These are phyloP conservation scores for Xeromyces bisporus DNA, from an alignment of 495 filamentous ascomycete species.

Conservation along the genomic window DNA sequence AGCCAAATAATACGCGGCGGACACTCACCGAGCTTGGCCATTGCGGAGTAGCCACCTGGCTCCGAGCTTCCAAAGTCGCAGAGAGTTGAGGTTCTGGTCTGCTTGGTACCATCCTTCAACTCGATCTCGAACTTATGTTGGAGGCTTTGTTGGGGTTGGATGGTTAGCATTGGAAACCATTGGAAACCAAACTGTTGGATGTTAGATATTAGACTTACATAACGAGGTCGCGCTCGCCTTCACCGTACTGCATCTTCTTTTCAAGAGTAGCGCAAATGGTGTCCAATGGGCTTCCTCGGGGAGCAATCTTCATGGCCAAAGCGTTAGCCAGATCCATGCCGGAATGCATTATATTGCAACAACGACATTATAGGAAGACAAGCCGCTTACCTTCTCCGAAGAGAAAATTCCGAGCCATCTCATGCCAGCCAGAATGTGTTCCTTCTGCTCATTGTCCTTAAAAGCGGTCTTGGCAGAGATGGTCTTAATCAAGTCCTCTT, in stretches of 20 bases:
- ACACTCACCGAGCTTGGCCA: too few relatives aligned
- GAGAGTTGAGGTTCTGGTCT: conserved; percentile 67
- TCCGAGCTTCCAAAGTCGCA: conserved; percentile 76
- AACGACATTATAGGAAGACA: too few relatives aligned
- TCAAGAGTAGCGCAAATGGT: conserved; percentile 82
- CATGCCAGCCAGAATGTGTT: conserved; percentile 59
- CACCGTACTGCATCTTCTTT: conserved; percentile 77
- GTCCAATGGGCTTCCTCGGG: conserved; percentile 67
- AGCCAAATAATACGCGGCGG: too few relatives aligned
- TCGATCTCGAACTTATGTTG: conserved; percentile 92
- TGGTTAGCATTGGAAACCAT: too few relatives aligned
- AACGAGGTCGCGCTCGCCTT: conserved; percentile 68
- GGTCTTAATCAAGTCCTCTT: conserved; percentile 50
- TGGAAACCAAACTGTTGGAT: too few relatives aligned
- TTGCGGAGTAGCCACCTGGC: conserved; percentile 69
- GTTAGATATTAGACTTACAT: too few relatives aligned
- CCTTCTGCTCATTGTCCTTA: conserved; percentile 49
- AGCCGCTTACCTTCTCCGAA: too few relatives aligned
- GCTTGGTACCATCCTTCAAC: conserved; percentile 52
- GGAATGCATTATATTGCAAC: too few relatives aligned
- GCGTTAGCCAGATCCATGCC: too few relatives aligned
- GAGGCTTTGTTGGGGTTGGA: too few relatives aligned
- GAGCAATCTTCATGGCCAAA: too few relatives aligned
- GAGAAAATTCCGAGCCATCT: conserved; percentile 83
- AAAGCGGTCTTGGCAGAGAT: conserved; percentile 65